Evolutionary conservation across 352 stramenopile species (phyloP).

Genomic region (Globisporangium okanoganense): DNA sequence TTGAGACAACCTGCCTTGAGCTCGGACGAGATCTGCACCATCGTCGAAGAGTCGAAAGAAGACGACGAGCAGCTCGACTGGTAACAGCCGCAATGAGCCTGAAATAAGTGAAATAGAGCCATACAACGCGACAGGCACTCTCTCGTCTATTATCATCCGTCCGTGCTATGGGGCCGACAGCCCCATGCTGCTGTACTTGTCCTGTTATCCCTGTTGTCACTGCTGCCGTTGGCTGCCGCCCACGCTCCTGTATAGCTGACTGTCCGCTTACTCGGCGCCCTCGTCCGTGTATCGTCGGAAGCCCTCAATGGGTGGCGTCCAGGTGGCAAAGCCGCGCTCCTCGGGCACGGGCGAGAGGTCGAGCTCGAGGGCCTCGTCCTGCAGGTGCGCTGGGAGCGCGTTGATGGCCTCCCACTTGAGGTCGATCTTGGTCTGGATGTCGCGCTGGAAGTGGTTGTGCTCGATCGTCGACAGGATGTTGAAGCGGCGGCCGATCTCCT

Average conservation of each 20-base stretch:
- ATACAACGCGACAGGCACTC: neutral
- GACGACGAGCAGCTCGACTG: neutral
- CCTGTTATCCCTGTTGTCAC: constrained; percentile 14
- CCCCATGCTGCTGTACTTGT: constrained; percentile 8
- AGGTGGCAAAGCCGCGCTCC: constrained; percentile 74
- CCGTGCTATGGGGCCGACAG: neutral
- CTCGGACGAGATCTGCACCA: neutral
- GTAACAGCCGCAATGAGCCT: neutral
- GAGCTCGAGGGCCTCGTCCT: constrained; percentile 71
- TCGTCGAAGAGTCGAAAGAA: constrained; percentile 5
- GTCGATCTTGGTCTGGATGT: constrained; percentile 91
- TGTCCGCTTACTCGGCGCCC: constrained; percentile 29
- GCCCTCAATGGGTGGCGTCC: constrained; percentile 82
- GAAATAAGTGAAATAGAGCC: neutral
- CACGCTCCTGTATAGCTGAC: neutral
- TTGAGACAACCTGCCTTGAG: neutral
- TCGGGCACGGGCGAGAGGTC: constrained; percentile 63
- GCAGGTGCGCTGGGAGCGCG: constrained; percentile 70
- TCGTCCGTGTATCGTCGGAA: constrained; percentile 84
- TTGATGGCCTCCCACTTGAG: constrained; percentile 91
- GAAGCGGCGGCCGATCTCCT: constrained; percentile 79
- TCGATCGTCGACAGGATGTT: constrained; percentile 76
- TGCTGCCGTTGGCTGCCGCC: constrained; percentile 16
- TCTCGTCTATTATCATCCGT: constrained; percentile 8
- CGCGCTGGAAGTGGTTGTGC: constrained; percentile 87